Evolutionary conservation across 768 basidiomycete species (phyloP), one percentile per base, ranked within the genome.

Genomic region (Rhodotorula graminis): DNA sequence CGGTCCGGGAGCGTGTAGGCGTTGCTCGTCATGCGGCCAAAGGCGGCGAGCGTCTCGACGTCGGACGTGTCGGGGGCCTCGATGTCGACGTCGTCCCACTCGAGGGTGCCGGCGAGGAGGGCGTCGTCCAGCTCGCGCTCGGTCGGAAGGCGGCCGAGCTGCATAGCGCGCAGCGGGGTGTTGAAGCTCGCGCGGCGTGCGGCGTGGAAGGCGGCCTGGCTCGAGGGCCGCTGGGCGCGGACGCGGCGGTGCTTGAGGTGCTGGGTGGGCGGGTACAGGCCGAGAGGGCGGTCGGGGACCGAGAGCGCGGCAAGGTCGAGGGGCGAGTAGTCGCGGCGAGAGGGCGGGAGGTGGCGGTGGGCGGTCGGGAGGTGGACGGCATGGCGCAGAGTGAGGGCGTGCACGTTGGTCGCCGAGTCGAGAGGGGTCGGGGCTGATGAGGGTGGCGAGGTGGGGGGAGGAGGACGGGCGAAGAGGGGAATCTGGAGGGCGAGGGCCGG

Each of bases 21-120:
- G 79, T 96, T 92, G 69, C 84, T 87, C 19, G 90, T 87, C 90
- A 98, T 97, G 86, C 90, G 92, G 29, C 91, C 93, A 25, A 97
- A 84, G 40, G 86, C 82, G 21, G 88, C 84, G 14, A 97, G 80
- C 1, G 91, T 89, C 76, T 88, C 85, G 47, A 90, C 85, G 77
- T 88, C 87, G 27, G 83, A 82, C 9, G 90, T 85, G 77, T 96
- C 88, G 3, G 94, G 94, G 1, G 85, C 67, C 11, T 67, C 67
- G 42, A 75, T 65, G 68, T 72, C 70, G 33, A 84, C 84, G 58
- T 87, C 85, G 23, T 87, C 82, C 93, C 93, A 95, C 47, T 81
- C 80, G 70, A 74, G 69, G 11, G 70, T 70, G 14, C 19, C 1
- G 0, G 50, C 74, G 21, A 69, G 44, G 25, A 4, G 9, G 37